Evolutionary conservation across 176 grass and related monocot genomes (phyloP).

Genomic region (Puccinellia tenuiflora): DNA sequence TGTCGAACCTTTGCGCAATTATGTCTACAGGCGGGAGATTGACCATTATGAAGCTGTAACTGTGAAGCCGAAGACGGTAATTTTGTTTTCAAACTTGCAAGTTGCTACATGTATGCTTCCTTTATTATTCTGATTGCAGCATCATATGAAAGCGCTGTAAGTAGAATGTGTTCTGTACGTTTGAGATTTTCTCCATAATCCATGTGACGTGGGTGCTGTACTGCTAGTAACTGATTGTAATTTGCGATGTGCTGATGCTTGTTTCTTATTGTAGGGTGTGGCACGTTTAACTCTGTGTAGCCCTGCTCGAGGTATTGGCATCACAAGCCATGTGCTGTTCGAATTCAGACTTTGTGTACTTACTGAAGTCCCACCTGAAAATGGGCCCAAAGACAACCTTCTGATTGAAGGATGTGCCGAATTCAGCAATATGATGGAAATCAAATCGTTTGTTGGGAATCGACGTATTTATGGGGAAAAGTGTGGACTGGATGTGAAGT

Average conservation of each 20-base stretch:
- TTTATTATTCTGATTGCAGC: background rate
- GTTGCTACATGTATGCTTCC: background rate
- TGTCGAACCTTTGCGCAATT: constrained; percentile 27
- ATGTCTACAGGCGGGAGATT: constrained; percentile 21
- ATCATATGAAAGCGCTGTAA: background rate
- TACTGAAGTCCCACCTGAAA: background rate
- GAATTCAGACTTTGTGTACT: constrained; percentile 10
- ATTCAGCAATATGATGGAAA: background rate
- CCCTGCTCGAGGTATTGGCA: constrained; percentile 18
- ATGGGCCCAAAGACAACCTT: background rate
- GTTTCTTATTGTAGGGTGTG: background rate
- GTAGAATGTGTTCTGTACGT: background rate
- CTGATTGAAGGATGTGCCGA: constrained; percentile 25
- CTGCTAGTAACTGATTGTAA: background rate
- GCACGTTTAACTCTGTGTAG: background rate
- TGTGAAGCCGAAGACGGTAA: background rate
- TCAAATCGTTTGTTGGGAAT: background rate
- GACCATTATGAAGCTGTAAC: constrained; percentile 13
- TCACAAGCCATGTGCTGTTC: background rate
- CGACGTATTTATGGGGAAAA: background rate
- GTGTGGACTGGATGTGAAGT: constrained; percentile 22
- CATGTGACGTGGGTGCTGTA: background rate
- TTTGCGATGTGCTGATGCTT: background rate
- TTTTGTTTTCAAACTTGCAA: background rate
- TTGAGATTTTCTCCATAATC: background rate